phyloP scores from a whole-genome alignment of 305 asterid genomes.

The Fraxinus sp. region DNA sequence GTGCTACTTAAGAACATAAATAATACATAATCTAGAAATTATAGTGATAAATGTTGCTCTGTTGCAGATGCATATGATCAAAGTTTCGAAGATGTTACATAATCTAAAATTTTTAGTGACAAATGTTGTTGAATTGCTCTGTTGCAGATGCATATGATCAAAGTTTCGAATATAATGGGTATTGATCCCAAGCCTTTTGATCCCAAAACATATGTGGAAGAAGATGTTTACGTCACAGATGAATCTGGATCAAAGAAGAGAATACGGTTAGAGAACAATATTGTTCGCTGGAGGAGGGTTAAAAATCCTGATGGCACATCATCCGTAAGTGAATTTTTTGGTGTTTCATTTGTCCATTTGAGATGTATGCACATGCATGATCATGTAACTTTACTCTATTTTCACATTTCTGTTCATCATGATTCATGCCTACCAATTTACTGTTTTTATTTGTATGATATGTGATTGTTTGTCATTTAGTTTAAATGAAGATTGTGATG shows the following conservation, averaged over 20 bases:
- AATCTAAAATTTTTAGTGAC: background rate
- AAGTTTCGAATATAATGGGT: constrained; percentile 98
- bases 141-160: constrained; percentile 95
- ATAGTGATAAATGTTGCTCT: constrained; percentile 17
- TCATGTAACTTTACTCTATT: background rate
- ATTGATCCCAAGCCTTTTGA: constrained; percentile 91
- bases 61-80: constrained; percentile 94
- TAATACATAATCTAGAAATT: background rate
- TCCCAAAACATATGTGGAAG: constrained; percentile 83
- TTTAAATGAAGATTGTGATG: constrained; percentile 1
- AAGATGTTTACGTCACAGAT: constrained; percentile 78
- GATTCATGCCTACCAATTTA: background rate
- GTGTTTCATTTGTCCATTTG: constrained; percentile 7
- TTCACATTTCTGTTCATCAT: background rate
- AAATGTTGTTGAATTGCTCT: constrained; percentile 15
- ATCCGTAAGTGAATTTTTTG: constrained; percentile 59
- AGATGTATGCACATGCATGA: background rate
- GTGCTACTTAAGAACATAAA: background rate
- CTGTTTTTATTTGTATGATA: background rate
- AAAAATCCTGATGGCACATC: constrained; percentile 69
- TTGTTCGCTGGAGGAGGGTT: constrained; percentile 92
- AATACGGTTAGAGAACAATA: constrained; percentile 79
- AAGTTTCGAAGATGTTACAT: constrained; percentile 68
- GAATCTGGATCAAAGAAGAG: constrained; percentile 89
- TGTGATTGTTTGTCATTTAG: background rate